Base-by-base conservation (phyloP, 73 alveolate genomes). In the Breviolum minutum region DNA sequence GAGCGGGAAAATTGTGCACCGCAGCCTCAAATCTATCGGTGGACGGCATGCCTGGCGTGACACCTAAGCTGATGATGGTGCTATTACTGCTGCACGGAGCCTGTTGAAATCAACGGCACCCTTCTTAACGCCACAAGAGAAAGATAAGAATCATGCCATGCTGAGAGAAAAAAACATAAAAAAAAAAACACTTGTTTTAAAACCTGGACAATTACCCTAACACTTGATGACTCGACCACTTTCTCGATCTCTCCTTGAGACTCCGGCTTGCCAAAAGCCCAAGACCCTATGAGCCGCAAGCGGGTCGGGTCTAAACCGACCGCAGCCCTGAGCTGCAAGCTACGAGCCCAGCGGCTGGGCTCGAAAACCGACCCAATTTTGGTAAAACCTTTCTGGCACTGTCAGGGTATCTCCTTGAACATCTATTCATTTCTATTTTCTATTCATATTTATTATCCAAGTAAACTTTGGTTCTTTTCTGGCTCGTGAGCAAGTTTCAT, bases 11-110 rank as follows among this genome's bases (percentile, higher is more conserved):
- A n/a, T 32, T 19, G 32, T 7, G 26, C 82, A 71, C 29, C 29
- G 29, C 17, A 0, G 94, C 94, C 94, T 86, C 94, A 86, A 86
- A 86, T 63, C 94, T 86, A 63, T 86, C 94, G n/a, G 94, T 86
- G 76, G 79, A 14, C 79, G 80, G 94, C 94, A 86, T 86, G 92
- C 68, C 68, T 63, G 68, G 68, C 88, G 68, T 29, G 27, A 80
- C 40, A 29, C 88, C 88, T 80, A 29, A 14, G 88, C 40, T 77
- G 12, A 6, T 29, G 82, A 10, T 17, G 82, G 60, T 73, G 54
- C 30, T 12, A 73, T 13, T 19, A 40, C 9, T 73, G 29, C 82
- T 26, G 14, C 82, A 24, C 40, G 19, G 48, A 19, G 3, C 54
- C 54, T 40, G 3, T 3, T 40, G 54, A 40, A 40, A 40, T 40